phyloP scores from a whole-genome alignment of 2,329 filamentous ascomycete genomes.

The Fusarium anguioides region DNA sequence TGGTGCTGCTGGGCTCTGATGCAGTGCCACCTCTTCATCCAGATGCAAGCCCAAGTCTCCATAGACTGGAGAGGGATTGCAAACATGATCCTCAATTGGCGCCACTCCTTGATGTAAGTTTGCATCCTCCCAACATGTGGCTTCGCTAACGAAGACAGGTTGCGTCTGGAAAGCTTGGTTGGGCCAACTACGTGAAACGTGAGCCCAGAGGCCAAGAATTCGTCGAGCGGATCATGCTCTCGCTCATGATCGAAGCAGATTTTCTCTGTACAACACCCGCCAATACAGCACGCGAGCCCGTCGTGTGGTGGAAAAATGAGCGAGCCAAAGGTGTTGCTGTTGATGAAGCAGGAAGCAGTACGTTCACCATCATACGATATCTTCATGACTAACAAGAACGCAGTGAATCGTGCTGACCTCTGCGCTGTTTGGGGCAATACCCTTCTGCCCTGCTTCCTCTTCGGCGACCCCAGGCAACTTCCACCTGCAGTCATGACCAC shows the following conservation, averaged over 20 bases:
- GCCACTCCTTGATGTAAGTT: too few relatives aligned
- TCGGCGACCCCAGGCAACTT: constrained; percentile 39
- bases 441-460: constrained; percentile 32
- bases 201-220: too few relatives aligned
- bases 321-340: constrained; percentile 20
- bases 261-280: constrained; percentile 24
- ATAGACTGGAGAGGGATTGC: too few relatives aligned
- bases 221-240: too few relatives aligned
- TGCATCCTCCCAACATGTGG: too few relatives aligned
- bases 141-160: not conserved
- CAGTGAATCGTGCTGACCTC: constrained; percentile 24
- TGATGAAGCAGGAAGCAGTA: constrained; percentile 42
- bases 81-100: too few relatives aligned
- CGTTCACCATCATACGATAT: too few relatives aligned
- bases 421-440: constrained; percentile 41
- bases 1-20: constrained; percentile 15
- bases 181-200: not conserved
- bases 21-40: not conserved
- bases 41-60: constrained; percentile 20
- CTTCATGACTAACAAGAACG: too few relatives aligned
- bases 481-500: constrained; percentile 23
- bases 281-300: not conserved
- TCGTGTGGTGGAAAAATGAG: not conserved
- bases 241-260: too few relatives aligned
- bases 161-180: not conserved